Evolutionary conservation across 495 filamentous ascomycete species (phyloP).

Genomic region (Barbatosphaeria neglecta): DNA sequence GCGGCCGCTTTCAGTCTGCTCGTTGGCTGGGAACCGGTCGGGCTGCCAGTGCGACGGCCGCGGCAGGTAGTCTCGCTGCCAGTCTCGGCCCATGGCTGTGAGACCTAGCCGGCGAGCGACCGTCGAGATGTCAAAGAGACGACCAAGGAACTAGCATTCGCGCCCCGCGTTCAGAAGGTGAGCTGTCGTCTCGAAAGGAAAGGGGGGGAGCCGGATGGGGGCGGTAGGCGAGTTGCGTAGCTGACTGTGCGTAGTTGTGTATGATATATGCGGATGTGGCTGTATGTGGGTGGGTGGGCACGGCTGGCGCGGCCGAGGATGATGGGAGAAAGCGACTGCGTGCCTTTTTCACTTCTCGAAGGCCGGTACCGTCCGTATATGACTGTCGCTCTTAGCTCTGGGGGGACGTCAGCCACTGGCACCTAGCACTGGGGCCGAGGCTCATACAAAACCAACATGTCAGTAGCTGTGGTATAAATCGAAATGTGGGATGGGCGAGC

Average conservation of each 20-base stretch:
- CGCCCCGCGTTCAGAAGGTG: not conserved
- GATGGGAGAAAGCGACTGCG: not conserved
- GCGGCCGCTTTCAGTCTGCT: conserved; percentile 4
- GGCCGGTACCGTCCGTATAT: too few relatives aligned
- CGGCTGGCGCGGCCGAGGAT: not conserved
- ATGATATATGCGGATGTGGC: too few relatives aligned
- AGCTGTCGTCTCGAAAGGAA: not conserved
- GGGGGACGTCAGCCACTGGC: not conserved
- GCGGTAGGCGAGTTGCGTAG: not conserved
- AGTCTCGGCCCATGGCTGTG: conserved; percentile 5
- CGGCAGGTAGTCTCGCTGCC: conserved; percentile 2
- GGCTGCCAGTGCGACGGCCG: conserved; percentile 7
- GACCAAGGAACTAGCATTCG: not conserved
- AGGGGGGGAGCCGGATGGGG: too few relatives aligned
- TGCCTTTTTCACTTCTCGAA: not conserved
- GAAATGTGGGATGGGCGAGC: not conserved
- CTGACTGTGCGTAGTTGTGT: not conserved
- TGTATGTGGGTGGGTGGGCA: not conserved
- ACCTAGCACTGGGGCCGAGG: not conserved
- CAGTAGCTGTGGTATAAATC: not conserved
- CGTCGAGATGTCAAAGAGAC: not conserved
- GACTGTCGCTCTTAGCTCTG: not conserved
- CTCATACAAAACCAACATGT: not conserved
- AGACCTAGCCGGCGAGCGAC: not conserved
- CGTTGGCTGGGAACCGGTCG: conserved; percentile 4